Evolutionary conservation across 2,329 filamentous ascomycete species (phyloP).

Genomic region (Trichoderma koningiopsis): DNA sequence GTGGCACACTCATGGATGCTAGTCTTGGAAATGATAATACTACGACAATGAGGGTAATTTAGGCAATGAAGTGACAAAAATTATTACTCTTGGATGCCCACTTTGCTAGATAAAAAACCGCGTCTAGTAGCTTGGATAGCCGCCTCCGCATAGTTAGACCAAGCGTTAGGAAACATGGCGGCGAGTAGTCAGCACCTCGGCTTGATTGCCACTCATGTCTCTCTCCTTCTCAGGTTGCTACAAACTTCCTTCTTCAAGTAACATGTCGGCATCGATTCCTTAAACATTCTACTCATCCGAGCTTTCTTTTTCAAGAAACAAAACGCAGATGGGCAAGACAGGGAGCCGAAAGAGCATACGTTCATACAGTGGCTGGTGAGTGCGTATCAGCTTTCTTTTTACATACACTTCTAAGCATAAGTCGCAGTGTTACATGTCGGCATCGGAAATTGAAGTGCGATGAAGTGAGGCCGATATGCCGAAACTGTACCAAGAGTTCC

Average conservation of each 20-base stretch:
- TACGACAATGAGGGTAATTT: not conserved
- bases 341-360: not conserved
- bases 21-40: not conserved
- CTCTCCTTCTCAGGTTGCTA: not conserved
- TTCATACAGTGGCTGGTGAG: constrained; percentile 12
- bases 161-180: not conserved
- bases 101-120: not conserved
- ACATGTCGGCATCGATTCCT: not conserved
- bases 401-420: not conserved
- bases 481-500: constrained; percentile 4
- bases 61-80: not conserved
- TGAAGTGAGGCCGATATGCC: constrained; percentile 4
- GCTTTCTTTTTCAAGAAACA: too few relatives aligned
- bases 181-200: not conserved
- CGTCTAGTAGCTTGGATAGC: not conserved
- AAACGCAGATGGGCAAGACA: not conserved
- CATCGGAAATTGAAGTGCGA: constrained; percentile 16
- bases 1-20: not conserved
- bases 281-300: not conserved
- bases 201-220: not conserved
- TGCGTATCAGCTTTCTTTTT: not conserved
- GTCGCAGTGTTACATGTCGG: constrained; percentile 2
- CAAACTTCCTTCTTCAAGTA: not conserved
- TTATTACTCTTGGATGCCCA: not conserved
- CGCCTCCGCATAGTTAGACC: not conserved